A percentile compares a stretch with the other conserved stretches of the same genome.
These are phyloP conservation scores for Rubia yunnanensis DNA, from an alignment of 257 asterid species.

Conservation along the genomic window DNA sequence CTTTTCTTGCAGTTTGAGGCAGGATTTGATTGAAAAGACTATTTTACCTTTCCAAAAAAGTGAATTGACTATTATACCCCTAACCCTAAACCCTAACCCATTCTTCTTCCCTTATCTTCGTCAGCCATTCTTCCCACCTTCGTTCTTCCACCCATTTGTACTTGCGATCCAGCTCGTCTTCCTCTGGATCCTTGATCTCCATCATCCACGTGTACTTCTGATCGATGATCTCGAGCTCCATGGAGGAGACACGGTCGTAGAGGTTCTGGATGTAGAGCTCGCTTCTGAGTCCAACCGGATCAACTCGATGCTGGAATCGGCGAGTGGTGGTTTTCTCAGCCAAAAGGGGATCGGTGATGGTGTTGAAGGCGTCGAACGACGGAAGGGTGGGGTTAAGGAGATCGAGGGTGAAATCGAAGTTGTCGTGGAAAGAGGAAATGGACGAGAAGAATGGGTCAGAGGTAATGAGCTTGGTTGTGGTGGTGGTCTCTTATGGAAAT, in stretches of 20 bases:
- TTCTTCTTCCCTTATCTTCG: too few species aligned
- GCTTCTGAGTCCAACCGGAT: conserved; percentile 20
- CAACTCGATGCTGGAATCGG: conserved; percentile 35
- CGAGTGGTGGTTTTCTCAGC: conserved; percentile 42
- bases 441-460: conserved; percentile 20
- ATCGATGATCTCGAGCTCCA: conserved; percentile 69
- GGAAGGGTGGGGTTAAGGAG: conserved; percentile 24
- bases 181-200: conserved; percentile 58
- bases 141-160: conserved; percentile 64
- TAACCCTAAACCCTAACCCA: too few species aligned
- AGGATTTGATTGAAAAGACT: too few species aligned
- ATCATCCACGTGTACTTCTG: conserved; percentile 83
- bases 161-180: conserved; percentile 45
- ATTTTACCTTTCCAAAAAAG: too few species aligned
- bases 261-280: conserved; percentile 38
- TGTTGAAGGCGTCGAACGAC: conserved; percentile 31
- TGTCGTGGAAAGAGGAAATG: conserved; percentile 27
- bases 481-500: conserved; percentile 23
- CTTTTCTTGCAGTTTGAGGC: too few species aligned
- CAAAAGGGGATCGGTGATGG: too few species aligned
- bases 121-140: conserved; percentile 55
- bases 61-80: too few species aligned
- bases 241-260: conserved; percentile 57
- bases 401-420: conserved; percentile 39
- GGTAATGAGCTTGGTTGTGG: too few species aligned